These are phyloP conservation scores for Pythium angustatum DNA, from an alignment of 352 stramenopile species.

Conservation along the genomic window DNA sequence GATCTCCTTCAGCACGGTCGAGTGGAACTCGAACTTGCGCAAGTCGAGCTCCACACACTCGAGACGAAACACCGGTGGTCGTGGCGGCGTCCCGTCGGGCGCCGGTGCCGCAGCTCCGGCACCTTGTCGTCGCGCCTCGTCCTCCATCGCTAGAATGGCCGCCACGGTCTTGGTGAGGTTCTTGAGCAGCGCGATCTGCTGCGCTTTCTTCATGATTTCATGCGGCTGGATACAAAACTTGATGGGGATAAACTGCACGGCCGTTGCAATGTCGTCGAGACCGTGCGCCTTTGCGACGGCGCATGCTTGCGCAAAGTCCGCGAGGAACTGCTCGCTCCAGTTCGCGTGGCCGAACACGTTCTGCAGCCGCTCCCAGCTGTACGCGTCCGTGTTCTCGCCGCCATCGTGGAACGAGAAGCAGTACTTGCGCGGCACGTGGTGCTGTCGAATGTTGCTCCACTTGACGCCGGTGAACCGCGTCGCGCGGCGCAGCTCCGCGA, in stretches of 20 bases:
- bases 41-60: not conserved
- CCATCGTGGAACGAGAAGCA: conserved; percentile 3
- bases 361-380: conserved; percentile 6
- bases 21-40: conserved; percentile 4
- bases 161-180: conserved; percentile 4
- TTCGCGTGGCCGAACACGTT: not conserved
- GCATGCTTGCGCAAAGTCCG: not conserved
- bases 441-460: not conserved
- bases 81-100: not conserved
- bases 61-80: conserved; percentile 5
- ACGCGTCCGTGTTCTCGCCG: not conserved
- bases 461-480: not conserved
- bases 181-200: conserved; percentile 5
- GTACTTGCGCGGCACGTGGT: conserved; percentile 10
- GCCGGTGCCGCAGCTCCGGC: not conserved
- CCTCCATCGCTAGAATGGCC: not conserved
- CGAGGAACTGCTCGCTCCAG: not conserved
- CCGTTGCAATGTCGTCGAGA: conserved; percentile 1
- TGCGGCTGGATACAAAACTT: not conserved
- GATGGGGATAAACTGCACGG: conserved; percentile 10
- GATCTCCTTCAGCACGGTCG: conserved; percentile 13
- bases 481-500: conserved; percentile 8
- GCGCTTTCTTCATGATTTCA: not conserved
- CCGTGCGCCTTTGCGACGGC: not conserved
- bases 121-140: too few species aligned